Evolutionary conservation across 2,329 filamentous ascomycete genomes (phyloP).

Genomic region (Pseudocercospora eumusae): DNA sequence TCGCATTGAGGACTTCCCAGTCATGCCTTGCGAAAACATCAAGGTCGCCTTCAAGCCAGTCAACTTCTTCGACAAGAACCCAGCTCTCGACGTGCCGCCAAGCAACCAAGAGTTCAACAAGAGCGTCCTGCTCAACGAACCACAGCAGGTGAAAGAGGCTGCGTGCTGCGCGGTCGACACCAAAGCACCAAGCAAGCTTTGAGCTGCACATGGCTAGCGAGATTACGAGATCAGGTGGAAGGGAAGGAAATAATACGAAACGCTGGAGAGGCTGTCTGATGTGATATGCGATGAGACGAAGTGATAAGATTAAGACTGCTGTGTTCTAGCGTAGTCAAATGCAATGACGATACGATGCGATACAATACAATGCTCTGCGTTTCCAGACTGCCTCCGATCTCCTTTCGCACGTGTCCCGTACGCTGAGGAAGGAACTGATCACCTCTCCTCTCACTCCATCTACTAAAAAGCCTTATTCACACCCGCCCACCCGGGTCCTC

Average conservation of each 20-base stretch:
- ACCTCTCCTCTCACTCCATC: no score
- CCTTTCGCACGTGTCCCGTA: background rate
- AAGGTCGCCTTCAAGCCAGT: slow-evolving; percentile 52
- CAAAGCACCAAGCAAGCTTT: slow-evolving; percentile 18
- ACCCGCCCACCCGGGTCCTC: slow-evolving; percentile 30
- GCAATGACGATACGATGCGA: background rate
- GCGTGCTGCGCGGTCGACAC: slow-evolving; percentile 14
- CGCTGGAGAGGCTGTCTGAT: background rate
- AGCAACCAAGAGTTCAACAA: slow-evolving; percentile 50
- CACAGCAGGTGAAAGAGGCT: slow-evolving; percentile 1
- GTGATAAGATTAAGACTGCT: background rate
- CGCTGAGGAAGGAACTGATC: no score
- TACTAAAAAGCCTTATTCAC: slow-evolving; percentile 33
- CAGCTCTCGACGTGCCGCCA: slow-evolving; percentile 55
- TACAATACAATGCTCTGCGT: background rate
- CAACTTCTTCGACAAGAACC: slow-evolving; percentile 58
- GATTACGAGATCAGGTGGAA: background rate
- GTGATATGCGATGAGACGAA: background rate
- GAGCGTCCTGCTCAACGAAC: slow-evolving; percentile 32
- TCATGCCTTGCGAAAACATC: slow-evolving; percentile 54
- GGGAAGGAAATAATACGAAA: background rate
- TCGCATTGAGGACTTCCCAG: slow-evolving; percentile 54
- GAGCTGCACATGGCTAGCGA: background rate
- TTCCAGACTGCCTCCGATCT: background rate
- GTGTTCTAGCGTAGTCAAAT: background rate